These are phyloP conservation scores for Flaveria ramosissima DNA, from an alignment of 129 eudicot genomes.

Conservation along the genomic window DNA sequence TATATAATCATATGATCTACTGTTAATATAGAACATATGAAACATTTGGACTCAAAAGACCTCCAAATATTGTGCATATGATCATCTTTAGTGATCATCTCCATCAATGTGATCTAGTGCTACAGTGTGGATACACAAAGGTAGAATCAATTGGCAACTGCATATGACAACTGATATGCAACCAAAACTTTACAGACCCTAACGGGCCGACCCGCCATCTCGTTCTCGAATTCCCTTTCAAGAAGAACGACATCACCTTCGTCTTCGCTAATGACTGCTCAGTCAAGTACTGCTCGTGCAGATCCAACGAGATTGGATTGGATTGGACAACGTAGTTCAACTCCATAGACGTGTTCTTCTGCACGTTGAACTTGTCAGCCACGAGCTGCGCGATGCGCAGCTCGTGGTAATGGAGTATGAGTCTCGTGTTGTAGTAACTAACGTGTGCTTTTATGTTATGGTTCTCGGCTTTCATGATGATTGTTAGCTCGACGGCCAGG, in stretches of 20 bases:
- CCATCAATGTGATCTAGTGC: neutral
- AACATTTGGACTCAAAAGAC: neutral
- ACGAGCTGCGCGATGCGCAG: slow-evolving; percentile 44
- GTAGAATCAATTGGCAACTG: slow-evolving; percentile 1
- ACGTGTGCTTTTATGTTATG: slow-evolving; percentile 63
- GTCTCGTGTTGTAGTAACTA: slow-evolving; percentile 43
- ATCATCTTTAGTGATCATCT: neutral
- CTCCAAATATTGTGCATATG: neutral
- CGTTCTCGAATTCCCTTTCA: slow-evolving; percentile 60
- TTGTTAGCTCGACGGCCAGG: slow-evolving; percentile 44
- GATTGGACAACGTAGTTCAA: slow-evolving; percentile 49
- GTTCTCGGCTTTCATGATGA: slow-evolving; percentile 53
- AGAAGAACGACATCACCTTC: slow-evolving; percentile 30
- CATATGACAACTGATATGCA: neutral
- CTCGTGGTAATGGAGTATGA: slow-evolving; percentile 48
- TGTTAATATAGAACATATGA: neutral
- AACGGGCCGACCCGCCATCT: slow-evolving; percentile 53
- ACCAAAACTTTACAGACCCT: slow-evolving; percentile 6
- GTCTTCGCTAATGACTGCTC: slow-evolving; percentile 29
- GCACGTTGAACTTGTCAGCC: slow-evolving; percentile 53
- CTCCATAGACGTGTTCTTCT: slow-evolving; percentile 39
- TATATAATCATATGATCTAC: neutral
- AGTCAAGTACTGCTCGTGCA: slow-evolving; percentile 32
- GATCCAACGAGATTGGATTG: slow-evolving; percentile 48
- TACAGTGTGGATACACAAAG: neutral